Conservation (phyloP, 1,284 basidiomycete species). For the Earliella scabrosa region DNA sequence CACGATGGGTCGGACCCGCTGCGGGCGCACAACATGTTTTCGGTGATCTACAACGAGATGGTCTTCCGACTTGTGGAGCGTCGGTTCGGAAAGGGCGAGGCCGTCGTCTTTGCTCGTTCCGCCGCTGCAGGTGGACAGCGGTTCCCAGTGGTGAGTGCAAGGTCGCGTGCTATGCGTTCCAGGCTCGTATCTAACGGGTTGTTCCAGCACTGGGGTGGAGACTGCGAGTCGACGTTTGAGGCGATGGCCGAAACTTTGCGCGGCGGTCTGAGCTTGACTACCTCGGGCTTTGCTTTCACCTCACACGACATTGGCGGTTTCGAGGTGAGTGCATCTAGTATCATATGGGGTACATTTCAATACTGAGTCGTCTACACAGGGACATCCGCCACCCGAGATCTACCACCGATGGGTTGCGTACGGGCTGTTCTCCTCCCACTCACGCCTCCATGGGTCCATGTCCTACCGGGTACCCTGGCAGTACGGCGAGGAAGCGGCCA, state of each 20-base stretch:
- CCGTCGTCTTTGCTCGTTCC: conserved; percentile 71
- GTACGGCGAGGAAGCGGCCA: conserved; percentile 73
- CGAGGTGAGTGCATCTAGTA: conserved; percentile 42
- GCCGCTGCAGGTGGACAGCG: conserved; percentile 72
- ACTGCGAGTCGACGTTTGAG: conserved; percentile 79
- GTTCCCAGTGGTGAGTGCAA: conserved; percentile 34
- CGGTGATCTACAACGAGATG: conserved; percentile 70
- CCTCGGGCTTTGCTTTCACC: conserved; percentile 73
- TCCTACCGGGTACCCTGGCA: conserved; percentile 81
- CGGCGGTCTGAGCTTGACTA: conserved; percentile 66
- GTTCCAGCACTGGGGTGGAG: conserved; percentile 71
- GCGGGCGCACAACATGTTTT: conserved; percentile 68
- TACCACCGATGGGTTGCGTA: conserved; percentile 82
- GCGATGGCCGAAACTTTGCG: conserved; percentile 79
- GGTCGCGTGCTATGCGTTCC: not conserved
- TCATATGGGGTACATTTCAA: not conserved
- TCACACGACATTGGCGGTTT: conserved; percentile 82
- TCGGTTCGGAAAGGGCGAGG: conserved; percentile 66
- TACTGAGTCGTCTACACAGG: conserved; percentile 39
- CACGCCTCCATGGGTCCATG: conserved; percentile 71
- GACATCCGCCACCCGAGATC: conserved; percentile 69
- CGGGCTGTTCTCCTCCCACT: conserved; percentile 71
- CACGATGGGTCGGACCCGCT: conserved; percentile 74
- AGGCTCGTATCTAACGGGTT: not conserved
- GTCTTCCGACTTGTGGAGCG: conserved; percentile 67